Evolutionary conservation across 106 monocot genomes (phyloP).

Genomic region (Apostasia shenzhenica): DNA sequence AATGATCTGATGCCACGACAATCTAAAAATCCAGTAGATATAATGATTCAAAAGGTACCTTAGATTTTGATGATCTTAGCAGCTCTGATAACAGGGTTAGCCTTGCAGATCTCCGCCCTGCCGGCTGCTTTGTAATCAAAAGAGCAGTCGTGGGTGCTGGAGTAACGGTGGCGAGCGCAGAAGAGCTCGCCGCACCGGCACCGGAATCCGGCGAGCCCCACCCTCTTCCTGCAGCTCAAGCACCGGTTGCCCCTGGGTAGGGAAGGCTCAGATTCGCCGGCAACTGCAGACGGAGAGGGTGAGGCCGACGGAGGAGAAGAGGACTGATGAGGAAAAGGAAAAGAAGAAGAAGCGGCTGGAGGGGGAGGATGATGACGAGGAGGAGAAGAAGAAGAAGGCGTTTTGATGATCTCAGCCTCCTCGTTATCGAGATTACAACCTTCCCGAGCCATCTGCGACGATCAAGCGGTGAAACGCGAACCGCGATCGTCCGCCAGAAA

Average conservation of each 20-base stretch:
- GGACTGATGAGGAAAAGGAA: neutral
- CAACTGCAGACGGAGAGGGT: neutral
- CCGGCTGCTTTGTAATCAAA: conserved; percentile 62
- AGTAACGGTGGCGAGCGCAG: conserved; percentile 45
- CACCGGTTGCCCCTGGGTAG: conserved; percentile 21
- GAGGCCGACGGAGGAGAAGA: neutral
- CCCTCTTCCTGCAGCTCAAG: conserved; percentile 35
- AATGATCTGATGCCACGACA: no score
- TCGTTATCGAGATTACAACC: conserved; percentile 58
- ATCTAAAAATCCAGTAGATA: no score
- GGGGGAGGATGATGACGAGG: neutral
- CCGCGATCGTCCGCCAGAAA: no score
- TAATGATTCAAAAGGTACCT: neutral
- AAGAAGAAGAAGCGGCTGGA: neutral
- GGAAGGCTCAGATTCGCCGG: no score
- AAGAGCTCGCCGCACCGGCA: conserved; percentile 57
- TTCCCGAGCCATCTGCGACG: conserved; percentile 35
- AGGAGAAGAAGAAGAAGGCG: conserved; percentile 19
- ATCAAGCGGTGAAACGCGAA: no score
- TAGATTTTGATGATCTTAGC: conserved; percentile 53
- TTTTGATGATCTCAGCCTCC: conserved; percentile 45
- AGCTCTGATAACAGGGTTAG: conserved; percentile 38
- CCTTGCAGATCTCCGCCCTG: conserved; percentile 48
- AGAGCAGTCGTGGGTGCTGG: conserved; percentile 41
- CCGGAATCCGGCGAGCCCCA: conserved; percentile 27